phyloP scores from a whole-genome alignment of 2,329 filamentous ascomycete species.

The Monilinia fructigena region DNA sequence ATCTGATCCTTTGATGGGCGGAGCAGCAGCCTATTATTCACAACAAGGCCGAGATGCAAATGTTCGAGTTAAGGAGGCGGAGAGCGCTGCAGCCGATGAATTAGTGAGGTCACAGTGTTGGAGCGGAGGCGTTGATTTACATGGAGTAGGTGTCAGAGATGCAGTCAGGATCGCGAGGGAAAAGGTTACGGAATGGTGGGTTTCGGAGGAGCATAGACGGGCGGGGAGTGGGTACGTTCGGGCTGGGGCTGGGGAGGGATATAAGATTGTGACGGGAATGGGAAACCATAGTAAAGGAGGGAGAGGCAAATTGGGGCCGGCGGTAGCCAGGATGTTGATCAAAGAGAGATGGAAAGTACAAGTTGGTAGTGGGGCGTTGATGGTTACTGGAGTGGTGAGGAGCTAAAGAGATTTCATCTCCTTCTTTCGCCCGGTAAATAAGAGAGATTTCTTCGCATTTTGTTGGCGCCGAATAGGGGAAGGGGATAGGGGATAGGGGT shows the following conservation, averaged over 20 bases:
- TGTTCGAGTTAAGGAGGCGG: conserved; percentile 55
- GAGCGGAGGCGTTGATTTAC: conserved; percentile 66
- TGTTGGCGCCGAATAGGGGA: too few relatives aligned
- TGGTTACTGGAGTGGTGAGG: conserved; percentile 60
- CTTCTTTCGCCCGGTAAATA: not conserved
- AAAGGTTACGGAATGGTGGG: conserved; percentile 74
- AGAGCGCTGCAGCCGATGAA: conserved; percentile 65
- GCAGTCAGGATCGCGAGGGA: conserved; percentile 74
- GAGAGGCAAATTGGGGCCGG: conserved; percentile 71
- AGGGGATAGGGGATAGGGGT: not conserved
- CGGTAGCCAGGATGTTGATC: conserved; percentile 73
- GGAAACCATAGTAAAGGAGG: conserved; percentile 78
- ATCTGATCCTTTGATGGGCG: conserved; percentile 71
- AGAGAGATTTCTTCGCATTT: not conserved
- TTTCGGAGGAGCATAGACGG: conserved; percentile 50
- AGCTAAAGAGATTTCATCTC: not conserved
- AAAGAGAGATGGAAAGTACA: conserved; percentile 82
- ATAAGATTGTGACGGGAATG: conserved; percentile 76
- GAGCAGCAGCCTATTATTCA: conserved; percentile 73
- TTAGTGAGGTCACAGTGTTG: conserved; percentile 68
- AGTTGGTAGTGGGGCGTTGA: conserved; percentile 66
- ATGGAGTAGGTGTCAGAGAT: conserved; percentile 78
- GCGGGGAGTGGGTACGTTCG: conserved; percentile 39
- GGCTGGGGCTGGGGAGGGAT: conserved; percentile 47
- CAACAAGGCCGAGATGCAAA: conserved; percentile 66